Evolutionary conservation across 2,329 filamentous ascomycete species (phyloP), one percentile per base, ranked within the genome.

Genomic region (Zelopaecilomyces penicillatus): DNA sequence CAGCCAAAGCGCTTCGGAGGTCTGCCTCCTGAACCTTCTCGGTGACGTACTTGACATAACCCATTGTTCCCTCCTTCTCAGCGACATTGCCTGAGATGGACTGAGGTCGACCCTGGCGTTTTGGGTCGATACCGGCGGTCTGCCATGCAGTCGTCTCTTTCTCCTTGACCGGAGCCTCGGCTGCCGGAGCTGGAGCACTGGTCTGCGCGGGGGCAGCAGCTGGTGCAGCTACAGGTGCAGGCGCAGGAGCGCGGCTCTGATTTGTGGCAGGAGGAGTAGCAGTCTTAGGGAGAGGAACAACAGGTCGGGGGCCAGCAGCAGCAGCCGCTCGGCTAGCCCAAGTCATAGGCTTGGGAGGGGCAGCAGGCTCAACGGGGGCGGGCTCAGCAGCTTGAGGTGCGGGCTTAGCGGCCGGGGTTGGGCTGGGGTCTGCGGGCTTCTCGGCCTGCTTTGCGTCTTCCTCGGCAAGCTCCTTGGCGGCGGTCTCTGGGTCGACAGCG

Each of bases 41-140:
- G 41, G 83, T 91, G 41, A 97, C 91, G 57, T 91, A 95, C 74
- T 95, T 95, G 66, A 98, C 88, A 66, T 96, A 97, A 19, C 85
- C 93, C 54, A 89, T 78, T 43, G 83, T 83, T 50, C 80, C 80
- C 51, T 91, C 84, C 58, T 87, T 85, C 58, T 90, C 85, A 39
- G 69, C 62, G n/a, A 69, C 65, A 28, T 73, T 65, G 41, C 71
- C 72, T 45, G 80, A 73, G 55, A 80, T 73, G 44, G 82, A 78
- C 65, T 86, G 83, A 42, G 78, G 78, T 51, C 87, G 81, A 57
- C 82, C 83, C 63, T 93, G 87, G 61, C 87, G 83, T 74, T 93
- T 93, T 56, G 84, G 84, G 65, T 95, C 85, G 45, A 81, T 78
- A 46, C 84, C 83, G 44, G 87, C 91, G 40, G 86, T 91, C 66